These are phyloP conservation scores for Saturnispora sekii DNA, from an alignment of 805 yeast species.

Conservation along the genomic window DNA sequence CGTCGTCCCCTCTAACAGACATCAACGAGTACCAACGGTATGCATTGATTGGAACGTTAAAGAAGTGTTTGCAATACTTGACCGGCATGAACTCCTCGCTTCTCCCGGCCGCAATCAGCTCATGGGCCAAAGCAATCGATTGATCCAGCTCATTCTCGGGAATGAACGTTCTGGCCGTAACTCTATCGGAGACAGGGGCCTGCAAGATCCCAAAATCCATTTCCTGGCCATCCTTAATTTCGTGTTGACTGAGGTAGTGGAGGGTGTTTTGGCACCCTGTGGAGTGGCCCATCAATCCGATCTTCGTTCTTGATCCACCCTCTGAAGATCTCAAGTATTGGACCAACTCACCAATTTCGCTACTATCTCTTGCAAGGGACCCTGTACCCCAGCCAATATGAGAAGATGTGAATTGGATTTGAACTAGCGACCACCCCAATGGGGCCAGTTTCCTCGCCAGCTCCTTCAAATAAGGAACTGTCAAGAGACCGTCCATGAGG, in stretches of 20 bases:
- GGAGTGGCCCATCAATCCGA: conserved; percentile 73
- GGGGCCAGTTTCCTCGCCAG: conserved; percentile 33
- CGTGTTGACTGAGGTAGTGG: conserved; percentile 40
- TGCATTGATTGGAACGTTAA: conserved; percentile 56
- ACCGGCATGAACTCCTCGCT: conserved; percentile 42
- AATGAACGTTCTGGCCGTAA: conserved; percentile 25
- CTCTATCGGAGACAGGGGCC: conserved; percentile 67
- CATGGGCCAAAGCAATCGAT: conserved; percentile 25
- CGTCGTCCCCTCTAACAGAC: conserved; percentile 61
- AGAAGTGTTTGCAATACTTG: conserved; percentile 35
- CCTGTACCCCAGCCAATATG: conserved; percentile 72
- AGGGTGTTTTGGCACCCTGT: conserved; percentile 78
- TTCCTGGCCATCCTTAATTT: conserved; percentile 9
- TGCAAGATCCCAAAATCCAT: conserved; percentile 58
- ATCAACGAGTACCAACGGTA: conserved; percentile 62
- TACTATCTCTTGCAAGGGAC: conserved; percentile 46
- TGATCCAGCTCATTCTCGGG: conserved; percentile 15
- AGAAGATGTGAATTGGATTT: conserved; percentile 46
- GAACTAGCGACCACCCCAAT: conserved; percentile 50
- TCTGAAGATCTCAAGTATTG: conserved; percentile 38
- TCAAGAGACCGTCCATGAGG: conserved; percentile 55
- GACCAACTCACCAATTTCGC: conserved; percentile 47
- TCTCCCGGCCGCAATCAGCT: conserved; percentile 34
- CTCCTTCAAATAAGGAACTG: conserved; percentile 56
- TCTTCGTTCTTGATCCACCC: conserved; percentile 36